Evolutionary conservation across 306 rosid species (phyloP).

Genomic region (Fragaria nilgerrensis): DNA sequence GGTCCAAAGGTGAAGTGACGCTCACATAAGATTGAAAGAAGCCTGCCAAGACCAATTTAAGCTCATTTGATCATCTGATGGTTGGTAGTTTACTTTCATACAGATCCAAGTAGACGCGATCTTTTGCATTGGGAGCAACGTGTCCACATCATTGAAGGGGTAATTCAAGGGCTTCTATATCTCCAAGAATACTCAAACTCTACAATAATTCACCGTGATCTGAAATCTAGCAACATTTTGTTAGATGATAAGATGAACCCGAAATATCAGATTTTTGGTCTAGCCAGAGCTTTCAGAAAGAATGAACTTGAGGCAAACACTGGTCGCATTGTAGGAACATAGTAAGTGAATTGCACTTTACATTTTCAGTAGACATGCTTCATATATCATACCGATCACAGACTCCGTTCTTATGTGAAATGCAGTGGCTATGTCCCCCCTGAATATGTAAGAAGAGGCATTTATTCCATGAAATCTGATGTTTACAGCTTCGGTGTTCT

Average conservation of each 20-base stretch:
- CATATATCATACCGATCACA: not conserved
- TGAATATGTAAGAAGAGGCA: constrained; percentile 25
- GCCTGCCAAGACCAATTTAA: not conserved
- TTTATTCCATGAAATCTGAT: constrained; percentile 35
- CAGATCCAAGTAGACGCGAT: constrained; percentile 15
- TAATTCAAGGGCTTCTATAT: constrained; percentile 40
- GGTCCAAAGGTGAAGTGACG: too few species aligned
- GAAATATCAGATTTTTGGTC: constrained; percentile 41
- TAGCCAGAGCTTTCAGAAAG: constrained; percentile 31
- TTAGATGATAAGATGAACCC: constrained; percentile 23
- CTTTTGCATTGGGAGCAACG: constrained; percentile 30
- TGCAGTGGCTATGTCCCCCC: constrained; percentile 43
- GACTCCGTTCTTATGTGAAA: not conserved
- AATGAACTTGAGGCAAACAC: constrained; percentile 33
- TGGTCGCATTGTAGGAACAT: constrained; percentile 37
- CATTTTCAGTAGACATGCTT: not conserved
- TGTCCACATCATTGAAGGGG: constrained; percentile 32
- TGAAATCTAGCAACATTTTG: constrained; percentile 39
- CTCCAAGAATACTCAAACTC: constrained; percentile 37
- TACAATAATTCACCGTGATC: constrained; percentile 30
- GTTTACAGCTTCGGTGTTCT: constrained; percentile 42
- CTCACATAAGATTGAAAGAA: too few species aligned
- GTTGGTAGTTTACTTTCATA: not conserved
- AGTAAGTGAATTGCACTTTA: constrained; percentile 10
- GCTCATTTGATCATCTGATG: not conserved